Evolutionary conservation across 2,329 filamentous ascomycete genomes (phyloP).

Genomic region (Simplicillium sp.): DNA sequence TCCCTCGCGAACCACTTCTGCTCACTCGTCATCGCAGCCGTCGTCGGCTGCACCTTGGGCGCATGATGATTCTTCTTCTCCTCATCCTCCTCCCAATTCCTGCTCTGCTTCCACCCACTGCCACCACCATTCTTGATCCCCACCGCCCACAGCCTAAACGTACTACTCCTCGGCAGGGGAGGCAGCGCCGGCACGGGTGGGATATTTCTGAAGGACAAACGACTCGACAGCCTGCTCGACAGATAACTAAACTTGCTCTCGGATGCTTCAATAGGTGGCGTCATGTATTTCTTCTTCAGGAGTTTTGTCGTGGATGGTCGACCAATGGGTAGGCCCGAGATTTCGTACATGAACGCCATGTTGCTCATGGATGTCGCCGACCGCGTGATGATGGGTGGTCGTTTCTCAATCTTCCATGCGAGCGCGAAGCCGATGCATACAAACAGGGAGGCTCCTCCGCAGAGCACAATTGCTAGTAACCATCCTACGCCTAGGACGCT

Average conservation of each 20-base stretch:
- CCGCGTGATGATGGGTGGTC: constrained; percentile 1
- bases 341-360: not conserved
- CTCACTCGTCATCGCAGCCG: constrained; percentile 23
- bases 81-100: constrained; percentile 41
- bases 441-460: constrained; percentile 36
- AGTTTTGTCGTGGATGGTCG: not conserved
- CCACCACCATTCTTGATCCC: too few relatives aligned
- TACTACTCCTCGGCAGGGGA: constrained; percentile 21
- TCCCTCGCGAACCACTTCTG: constrained; percentile 20
- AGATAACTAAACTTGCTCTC: not conserved
- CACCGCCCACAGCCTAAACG: constrained; percentile 14
- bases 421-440: constrained; percentile 31
- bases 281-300: constrained; percentile 10
- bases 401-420: constrained; percentile 23
- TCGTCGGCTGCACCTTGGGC: too few relatives aligned
- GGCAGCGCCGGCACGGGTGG: constrained; percentile 18
- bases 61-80: constrained; percentile 24
- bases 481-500: constrained; percentile 21
- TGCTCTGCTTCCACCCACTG: not conserved
- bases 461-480: constrained; percentile 35
- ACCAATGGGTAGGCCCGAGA: too few relatives aligned
- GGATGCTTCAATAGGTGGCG: too few relatives aligned
- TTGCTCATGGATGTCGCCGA: not conserved
- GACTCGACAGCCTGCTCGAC: constrained; percentile 15
- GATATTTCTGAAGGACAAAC: constrained; percentile 17